Conservation (phyloP, 1,284 basidiomycete species). For the Coniophora puteana region DNA sequence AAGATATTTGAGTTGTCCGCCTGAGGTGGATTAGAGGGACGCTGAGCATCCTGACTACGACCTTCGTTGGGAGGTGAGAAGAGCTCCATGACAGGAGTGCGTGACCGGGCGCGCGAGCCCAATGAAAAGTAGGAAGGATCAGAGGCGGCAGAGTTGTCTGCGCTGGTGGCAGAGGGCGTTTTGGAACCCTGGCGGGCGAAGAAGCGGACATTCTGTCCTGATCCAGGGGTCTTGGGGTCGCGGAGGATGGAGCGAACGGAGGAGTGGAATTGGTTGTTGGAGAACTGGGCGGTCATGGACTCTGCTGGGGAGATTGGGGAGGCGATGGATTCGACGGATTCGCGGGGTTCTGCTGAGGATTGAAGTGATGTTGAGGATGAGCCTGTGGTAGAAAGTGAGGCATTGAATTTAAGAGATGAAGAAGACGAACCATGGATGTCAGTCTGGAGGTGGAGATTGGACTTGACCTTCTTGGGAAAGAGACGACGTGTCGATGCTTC, state of each 20-base stretch:
- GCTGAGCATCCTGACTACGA: constrained; percentile 1
- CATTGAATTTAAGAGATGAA: no score
- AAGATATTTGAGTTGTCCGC: constrained; percentile 43
- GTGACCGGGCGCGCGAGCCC: constrained; percentile 12
- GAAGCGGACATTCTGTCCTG: constrained; percentile 71
- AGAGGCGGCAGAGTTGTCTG: constrained; percentile 51
- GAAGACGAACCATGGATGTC: no score
- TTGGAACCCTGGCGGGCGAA: constrained; percentile 65
- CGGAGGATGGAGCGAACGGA: constrained; percentile 69
- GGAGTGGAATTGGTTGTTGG: constrained; percentile 32
- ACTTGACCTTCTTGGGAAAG: constrained; percentile 54
- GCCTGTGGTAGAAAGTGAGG: no score
- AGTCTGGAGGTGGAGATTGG: constrained; percentile 40
- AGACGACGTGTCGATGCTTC: constrained; percentile 19
- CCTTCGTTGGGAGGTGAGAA: constrained; percentile 30
- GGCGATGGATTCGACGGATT: constrained; percentile 12
- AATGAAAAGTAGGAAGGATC: constrained; percentile 21
- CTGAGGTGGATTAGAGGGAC: constrained; percentile 24
- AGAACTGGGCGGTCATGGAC: constrained; percentile 12
- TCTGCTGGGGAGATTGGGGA: constrained; percentile 4
- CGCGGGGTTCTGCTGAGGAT: constrained; percentile 3
- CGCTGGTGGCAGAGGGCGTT: constrained; percentile 57
- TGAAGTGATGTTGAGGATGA: no score
- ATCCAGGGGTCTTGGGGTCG: constrained; percentile 66
- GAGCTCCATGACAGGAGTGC: constrained; percentile 38